Evolutionary conservation across 2,329 filamentous ascomycete species (phyloP).

Genomic region (Fusarium longipes): DNA sequence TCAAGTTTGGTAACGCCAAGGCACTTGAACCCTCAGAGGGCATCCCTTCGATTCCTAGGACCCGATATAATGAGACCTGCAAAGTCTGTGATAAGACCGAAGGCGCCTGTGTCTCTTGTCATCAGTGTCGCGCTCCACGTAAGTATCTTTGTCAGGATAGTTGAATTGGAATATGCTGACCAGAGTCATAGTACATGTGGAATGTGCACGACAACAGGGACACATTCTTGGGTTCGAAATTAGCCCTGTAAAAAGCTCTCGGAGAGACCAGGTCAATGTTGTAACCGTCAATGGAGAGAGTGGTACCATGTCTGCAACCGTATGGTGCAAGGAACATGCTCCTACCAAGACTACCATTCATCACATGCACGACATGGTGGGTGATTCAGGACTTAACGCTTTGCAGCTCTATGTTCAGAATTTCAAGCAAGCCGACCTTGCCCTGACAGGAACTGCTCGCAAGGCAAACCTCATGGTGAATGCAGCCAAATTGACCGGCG

Average conservation of each 20-base stretch:
- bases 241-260: constrained; percentile 86
- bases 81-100: constrained; percentile 80
- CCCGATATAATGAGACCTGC: constrained; percentile 81
- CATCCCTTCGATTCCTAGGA: constrained; percentile 81
- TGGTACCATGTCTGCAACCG: constrained; percentile 83
- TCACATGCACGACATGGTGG: constrained; percentile 79
- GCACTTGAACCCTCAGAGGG: constrained; percentile 89
- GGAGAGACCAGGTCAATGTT: constrained; percentile 82
- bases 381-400: constrained; percentile 78
- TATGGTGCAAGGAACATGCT: constrained; percentile 94
- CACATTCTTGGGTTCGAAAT: constrained; percentile 92
- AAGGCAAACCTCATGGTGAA: constrained; percentile 84
- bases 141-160: constrained; percentile 42
- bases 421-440: constrained; percentile 94
- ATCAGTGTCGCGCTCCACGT: constrained; percentile 72
- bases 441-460: constrained; percentile 89
- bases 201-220: constrained; percentile 86
- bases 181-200: constrained; percentile 77
- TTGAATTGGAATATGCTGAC: constrained; percentile 15
- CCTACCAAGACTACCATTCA: constrained; percentile 78
- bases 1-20: constrained; percentile 89
- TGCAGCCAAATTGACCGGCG: constrained; percentile 65
- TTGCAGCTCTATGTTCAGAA: constrained; percentile 88
- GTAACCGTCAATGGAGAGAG: constrained; percentile 84
- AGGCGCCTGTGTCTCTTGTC: constrained; percentile 86